phyloP scores from a whole-genome alignment of 2,329 filamentous ascomycete genomes.

The Xylaria sp. region DNA sequence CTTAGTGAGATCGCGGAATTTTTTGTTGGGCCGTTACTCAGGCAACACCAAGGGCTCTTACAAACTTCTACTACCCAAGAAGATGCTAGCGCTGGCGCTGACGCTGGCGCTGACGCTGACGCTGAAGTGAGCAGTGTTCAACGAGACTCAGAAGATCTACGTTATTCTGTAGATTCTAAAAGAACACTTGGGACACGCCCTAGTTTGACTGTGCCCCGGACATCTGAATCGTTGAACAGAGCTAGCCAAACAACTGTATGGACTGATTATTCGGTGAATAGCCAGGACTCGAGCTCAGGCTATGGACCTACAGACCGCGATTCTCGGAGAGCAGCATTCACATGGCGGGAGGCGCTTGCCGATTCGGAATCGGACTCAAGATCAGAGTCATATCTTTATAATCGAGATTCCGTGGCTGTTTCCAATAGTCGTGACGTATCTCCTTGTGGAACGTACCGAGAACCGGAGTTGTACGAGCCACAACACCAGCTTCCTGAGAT shows the following conservation, averaged over 20 bases:
- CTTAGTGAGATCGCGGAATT: slow-evolving; percentile 48
- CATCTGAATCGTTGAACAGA: slow-evolving; percentile 57
- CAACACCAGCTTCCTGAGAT: slow-evolving; percentile 60
- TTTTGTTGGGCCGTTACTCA: slow-evolving; percentile 46
- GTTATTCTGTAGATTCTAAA: slow-evolving; percentile 45
- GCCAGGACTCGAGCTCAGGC: slow-evolving; percentile 55
- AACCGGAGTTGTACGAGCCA: slow-evolving; percentile 39
- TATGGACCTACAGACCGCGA: slow-evolving; percentile 43
- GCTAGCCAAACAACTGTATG: slow-evolving; percentile 67
- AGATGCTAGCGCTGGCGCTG: slow-evolving; percentile 31
- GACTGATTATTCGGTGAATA: slow-evolving; percentile 69
- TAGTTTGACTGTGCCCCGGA: slow-evolving; percentile 59
- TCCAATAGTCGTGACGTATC: slow-evolving; percentile 49
- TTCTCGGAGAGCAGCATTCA: slow-evolving; percentile 40
- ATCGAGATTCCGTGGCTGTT: slow-evolving; percentile 45
- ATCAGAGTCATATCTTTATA: slow-evolving; percentile 44
- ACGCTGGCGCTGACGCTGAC: slow-evolving; percentile 35
- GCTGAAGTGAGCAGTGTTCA: slow-evolving; percentile 34
- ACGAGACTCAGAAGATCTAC: slow-evolving; percentile 39
- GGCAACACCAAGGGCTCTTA: slow-evolving; percentile 38
- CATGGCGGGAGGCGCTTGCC: slow-evolving; percentile 43
- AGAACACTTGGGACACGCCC: slow-evolving; percentile 53
- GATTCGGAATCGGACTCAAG: slow-evolving; percentile 46
- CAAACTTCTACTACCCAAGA: slow-evolving; percentile 33
- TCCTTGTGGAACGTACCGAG: slow-evolving; percentile 46